Percentiles rank a stretch among this genome's conserved stretches.
These are phyloP conservation scores for Huiozyma sinensis DNA, from an alignment of 805 yeast species.

Conservation along the genomic window DNA sequence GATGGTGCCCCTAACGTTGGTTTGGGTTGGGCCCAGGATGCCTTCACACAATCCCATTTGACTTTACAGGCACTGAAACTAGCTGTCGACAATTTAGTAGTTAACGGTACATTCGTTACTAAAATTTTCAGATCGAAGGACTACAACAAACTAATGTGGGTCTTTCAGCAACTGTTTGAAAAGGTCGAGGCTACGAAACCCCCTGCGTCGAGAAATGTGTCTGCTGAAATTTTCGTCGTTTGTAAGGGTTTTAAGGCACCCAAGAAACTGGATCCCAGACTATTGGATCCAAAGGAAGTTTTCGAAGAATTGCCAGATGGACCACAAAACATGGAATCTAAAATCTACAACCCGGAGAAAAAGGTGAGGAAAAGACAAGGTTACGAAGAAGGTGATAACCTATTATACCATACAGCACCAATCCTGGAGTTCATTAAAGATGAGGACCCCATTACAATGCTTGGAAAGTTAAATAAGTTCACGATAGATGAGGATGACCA, in stretches of 20 bases:
- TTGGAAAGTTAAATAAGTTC: slow-evolving; percentile 65
- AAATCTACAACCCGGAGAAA: slow-evolving; percentile 89
- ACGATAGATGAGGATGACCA: slow-evolving; percentile 47
- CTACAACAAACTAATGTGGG: slow-evolving; percentile 95
- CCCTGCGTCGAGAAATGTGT: slow-evolving; percentile 96
- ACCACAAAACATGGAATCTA: slow-evolving; percentile 74
- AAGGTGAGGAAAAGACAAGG: slow-evolving; percentile 88
- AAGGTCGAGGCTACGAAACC: slow-evolving; percentile 98
- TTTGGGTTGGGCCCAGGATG: slow-evolving; percentile 99
- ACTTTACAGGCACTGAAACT: slow-evolving; percentile 86
- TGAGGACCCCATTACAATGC: slow-evolving; percentile 72
- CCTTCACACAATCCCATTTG: slow-evolving; percentile 93
- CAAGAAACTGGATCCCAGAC: slow-evolving; percentile 82
- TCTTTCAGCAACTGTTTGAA: slow-evolving; percentile 88
- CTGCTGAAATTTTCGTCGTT: slow-evolving; percentile 97
- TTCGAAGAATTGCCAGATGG: slow-evolving; percentile 82
- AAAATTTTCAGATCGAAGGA: slow-evolving; percentile 98
- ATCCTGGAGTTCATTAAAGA: slow-evolving; percentile 71
- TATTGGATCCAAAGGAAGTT: slow-evolving; percentile 84
- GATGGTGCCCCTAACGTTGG: slow-evolving; percentile 99
- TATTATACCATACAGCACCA: slow-evolving; percentile 57
- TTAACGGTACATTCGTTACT: slow-evolving; percentile 93
- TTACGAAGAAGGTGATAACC: slow-evolving; percentile 87
- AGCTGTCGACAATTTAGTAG: slow-evolving; percentile 84
- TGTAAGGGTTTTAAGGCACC: slow-evolving; percentile 96